Evolutionary conservation across 1,139 yeast genomes (phyloP).

Genomic region (Candida tetrigidarum): DNA sequence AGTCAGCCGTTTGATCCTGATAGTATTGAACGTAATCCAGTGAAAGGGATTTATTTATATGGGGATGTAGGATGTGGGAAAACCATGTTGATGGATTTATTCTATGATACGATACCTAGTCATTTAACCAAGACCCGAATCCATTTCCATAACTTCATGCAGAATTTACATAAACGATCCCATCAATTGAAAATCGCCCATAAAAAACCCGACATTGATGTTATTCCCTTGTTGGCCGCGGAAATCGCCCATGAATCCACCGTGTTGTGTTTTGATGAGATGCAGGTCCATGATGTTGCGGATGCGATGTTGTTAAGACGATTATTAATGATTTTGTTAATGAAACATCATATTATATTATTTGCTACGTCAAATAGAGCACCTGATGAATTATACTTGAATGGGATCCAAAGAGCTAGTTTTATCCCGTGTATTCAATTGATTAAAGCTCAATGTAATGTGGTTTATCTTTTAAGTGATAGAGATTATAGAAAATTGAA

Average conservation of each 20-base stretch:
- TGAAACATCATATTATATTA: slow-evolving; percentile 71
- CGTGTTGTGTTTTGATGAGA: slow-evolving; percentile 92
- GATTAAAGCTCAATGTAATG: slow-evolving; percentile 73
- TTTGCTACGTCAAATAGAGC: slow-evolving; percentile 96
- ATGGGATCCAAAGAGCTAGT: slow-evolving; percentile 90
- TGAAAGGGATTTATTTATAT: slow-evolving; percentile 86
- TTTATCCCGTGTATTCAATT: slow-evolving; percentile 91
- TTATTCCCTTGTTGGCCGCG: slow-evolving; percentile 82
- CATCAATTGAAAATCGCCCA: slow-evolving; percentile 71
- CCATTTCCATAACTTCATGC: slow-evolving; percentile 98
- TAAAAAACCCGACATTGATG: slow-evolving; percentile 68
- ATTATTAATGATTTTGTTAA: slow-evolving; percentile 61
- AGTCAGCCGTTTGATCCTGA: slow-evolving; percentile 19
- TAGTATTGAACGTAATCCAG: slow-evolving; percentile 22
- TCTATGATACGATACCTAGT: slow-evolving; percentile 78
- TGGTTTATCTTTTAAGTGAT: slow-evolving; percentile 83
- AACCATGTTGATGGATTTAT: slow-evolving; percentile 97
- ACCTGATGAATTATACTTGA: slow-evolving; percentile 89
- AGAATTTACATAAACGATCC: slow-evolving; percentile 83
- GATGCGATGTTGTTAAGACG: slow-evolving; percentile 95
- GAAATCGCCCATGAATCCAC: slow-evolving; percentile 80
- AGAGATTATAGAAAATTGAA: slow-evolving; percentile 86
- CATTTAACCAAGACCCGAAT: slow-evolving; percentile 78
- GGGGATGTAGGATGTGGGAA: slow-evolving; percentile 99
- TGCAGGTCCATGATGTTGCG: slow-evolving; percentile 96